Conservation (phyloP, 345 rosid species). For the Clarkia xantiana region DNA sequence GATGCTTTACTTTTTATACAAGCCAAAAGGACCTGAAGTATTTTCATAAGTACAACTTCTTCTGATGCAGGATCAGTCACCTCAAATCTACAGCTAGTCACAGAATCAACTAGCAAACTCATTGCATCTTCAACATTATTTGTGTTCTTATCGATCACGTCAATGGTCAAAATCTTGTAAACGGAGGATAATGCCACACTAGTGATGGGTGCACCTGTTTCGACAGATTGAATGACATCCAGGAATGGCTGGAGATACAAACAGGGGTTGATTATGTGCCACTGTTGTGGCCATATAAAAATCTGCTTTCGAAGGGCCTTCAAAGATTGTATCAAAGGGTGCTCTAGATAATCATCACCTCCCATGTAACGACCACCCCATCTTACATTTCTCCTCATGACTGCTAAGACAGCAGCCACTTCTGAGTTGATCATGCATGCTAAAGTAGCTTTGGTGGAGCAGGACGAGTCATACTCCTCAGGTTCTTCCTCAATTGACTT, state of each 20-base stretch:
- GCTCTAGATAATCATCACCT: constrained; percentile 91
- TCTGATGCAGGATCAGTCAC: constrained; percentile 96
- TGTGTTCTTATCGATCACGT: constrained; percentile 63
- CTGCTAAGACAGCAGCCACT: constrained; percentile 85
- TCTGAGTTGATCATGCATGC: constrained; percentile 83
- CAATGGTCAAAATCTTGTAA: constrained; percentile 68
- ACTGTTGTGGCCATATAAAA: constrained; percentile 76
- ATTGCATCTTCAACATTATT: constrained; percentile 79
- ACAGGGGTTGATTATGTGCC: constrained; percentile 73
- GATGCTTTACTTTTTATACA: constrained; percentile 93
- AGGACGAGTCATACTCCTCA: constrained; percentile 51
- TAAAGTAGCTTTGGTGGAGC: constrained; percentile 42
- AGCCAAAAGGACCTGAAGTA: constrained; percentile 91
- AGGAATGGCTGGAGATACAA: constrained; percentile 82
- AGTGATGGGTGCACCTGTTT: constrained; percentile 91
- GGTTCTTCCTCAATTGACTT: constrained; percentile 92
- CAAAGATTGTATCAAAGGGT: constrained; percentile 77
- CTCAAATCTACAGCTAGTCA: constrained; percentile 96
- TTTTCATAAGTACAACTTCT: constrained; percentile 96
- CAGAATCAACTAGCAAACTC: constrained; percentile 90
- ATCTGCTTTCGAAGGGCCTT: constrained; percentile 75
- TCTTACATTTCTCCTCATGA: constrained; percentile 95
- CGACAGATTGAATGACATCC: constrained; percentile 81
- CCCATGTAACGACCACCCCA: constrained; percentile 95
- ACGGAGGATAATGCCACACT: constrained; percentile 86